These are phyloP conservation scores for Fusarium sp. DNA, from an alignment of 2,329 filamentous ascomycete species.

Conservation along the genomic window DNA sequence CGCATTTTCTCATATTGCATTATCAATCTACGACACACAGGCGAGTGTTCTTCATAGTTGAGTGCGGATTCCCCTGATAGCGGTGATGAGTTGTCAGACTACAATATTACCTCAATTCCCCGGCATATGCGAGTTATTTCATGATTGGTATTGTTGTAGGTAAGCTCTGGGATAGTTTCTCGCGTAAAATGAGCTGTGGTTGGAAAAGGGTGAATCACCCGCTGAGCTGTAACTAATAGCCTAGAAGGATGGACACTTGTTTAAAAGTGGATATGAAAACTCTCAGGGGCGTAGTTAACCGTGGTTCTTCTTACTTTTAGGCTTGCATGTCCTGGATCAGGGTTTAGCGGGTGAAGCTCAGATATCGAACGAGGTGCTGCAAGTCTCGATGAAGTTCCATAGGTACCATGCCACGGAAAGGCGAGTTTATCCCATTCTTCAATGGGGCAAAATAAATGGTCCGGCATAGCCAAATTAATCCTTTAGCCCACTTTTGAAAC, in stretches of 20 bases:
- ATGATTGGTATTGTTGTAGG: neutral
- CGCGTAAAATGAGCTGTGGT: neutral
- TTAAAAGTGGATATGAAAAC: neutral
- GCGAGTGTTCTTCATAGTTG: neutral
- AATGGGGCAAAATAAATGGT: neutral
- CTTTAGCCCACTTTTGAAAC: neutral
- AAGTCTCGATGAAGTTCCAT: neutral
- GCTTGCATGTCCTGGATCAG: neutral
- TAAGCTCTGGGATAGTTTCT: no score
- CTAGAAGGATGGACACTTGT: neutral
- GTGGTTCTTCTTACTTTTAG: no score
- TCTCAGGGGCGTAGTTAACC: neutral
- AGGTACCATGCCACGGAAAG: neutral
- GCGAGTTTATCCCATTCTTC: neutral
- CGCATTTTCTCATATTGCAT: no score
- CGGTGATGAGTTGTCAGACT: neutral
- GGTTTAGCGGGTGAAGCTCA: accelerated
- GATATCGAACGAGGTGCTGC: no score
- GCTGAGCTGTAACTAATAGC: neutral
- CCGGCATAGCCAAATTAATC: neutral
- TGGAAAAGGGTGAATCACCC: neutral
- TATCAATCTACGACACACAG: no score
- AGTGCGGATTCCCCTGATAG: neutral
- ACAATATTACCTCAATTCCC: no score
- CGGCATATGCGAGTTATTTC: neutral